Evolutionary conservation across 73 alveolate species (phyloP), one percentile per base, ranked within the genome.

Genomic region (Stentor coeruleus): DNA sequence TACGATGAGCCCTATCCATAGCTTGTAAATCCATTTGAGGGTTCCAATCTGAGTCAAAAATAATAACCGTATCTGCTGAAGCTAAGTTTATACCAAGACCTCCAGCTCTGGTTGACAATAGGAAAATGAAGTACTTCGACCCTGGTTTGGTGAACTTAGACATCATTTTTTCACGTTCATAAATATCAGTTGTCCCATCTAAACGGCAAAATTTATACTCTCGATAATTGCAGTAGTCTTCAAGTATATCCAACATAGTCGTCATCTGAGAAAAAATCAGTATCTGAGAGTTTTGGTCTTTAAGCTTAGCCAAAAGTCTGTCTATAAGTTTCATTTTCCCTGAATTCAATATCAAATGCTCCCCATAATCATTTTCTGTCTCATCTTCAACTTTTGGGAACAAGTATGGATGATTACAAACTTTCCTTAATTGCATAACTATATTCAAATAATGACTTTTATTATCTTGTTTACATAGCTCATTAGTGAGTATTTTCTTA

Each of bases 161-260:
- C 82, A 90, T 95, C 3, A 91, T 59, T 82, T 89, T 81, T 30
- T 93, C 97, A 77, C 99, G 76, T 74, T 97, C 99, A 74, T 97
- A 98, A 55, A 95, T 89, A 85, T 96, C 96, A 33, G 99, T 94
- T n/a, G 92, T 90, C 60, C 99, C 99, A 83, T 97, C 99, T n/a
- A 97, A 87, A 83, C 99, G 49, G 38, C 94, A 83, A 66, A 55
- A 84, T 35, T 85, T 60, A 79, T 60, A 91, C 28, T 81, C 82
- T 81, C 92, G 84, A 14, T 85, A 39, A 37, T 59, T 55, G 33
- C 87, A 88, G 60, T 82, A 93, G 85, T 93, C 98, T 59, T 91
- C 96, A 3, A 93, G 35, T 42, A 93, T 91, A 58, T 93, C 92
- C 73, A 89, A 79, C 82, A 88, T 82, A 30, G 73, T 39, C 20